Base-by-base conservation (phyloP, 2,329 filamentous ascomycete species). In the Sporothrix schenckii region DNA sequence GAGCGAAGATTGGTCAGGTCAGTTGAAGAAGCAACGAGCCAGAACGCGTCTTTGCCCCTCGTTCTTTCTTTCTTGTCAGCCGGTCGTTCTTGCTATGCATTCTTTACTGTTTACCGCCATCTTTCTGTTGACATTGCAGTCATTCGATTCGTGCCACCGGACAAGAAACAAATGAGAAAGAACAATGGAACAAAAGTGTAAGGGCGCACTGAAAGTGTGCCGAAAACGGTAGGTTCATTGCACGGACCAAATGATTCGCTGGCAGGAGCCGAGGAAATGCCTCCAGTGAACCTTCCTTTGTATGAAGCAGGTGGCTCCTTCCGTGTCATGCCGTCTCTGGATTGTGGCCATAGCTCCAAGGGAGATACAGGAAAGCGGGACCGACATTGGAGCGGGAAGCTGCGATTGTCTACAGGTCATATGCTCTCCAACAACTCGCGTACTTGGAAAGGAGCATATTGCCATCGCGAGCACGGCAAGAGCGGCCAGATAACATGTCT, bases 211-310 rank as follows among this genome's bases (percentile, higher is more conserved):
- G 41, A 24, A 19, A 6, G 6, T 19, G 30, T 47, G 58, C 30
- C 65, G 63, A 27, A 39, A 24, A 27, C 19, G 50, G 60, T 27
- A 66, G 50, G 68, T 27, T 30, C 60, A 34, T 27, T 49, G 11
- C 16, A 19, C 27, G 13, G 21, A 44, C 9, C 19, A n/a, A 70
- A 52, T 60, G 69, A 67, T 61, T 67, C 21, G 69, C 52, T 67
- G 44, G 54, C 53, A 70, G 34, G 53, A 54, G 63, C 53, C 69
- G 47, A 54, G 16, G 30, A n/a, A 4, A 13, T 19, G 41, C 9
- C 41, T n/a, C 24, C 30, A 47, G 21, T 13, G 19, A 30, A 6
- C 14, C 19, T 27, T 70, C 27, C 16, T 19, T 41, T 10, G 14
- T n/a, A 52, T 21, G 30, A 24, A 41, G 47, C 19, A 39, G 16